Conservation (phyloP, 768 basidiomycete species). For the Mycena vulgaris region DNA sequence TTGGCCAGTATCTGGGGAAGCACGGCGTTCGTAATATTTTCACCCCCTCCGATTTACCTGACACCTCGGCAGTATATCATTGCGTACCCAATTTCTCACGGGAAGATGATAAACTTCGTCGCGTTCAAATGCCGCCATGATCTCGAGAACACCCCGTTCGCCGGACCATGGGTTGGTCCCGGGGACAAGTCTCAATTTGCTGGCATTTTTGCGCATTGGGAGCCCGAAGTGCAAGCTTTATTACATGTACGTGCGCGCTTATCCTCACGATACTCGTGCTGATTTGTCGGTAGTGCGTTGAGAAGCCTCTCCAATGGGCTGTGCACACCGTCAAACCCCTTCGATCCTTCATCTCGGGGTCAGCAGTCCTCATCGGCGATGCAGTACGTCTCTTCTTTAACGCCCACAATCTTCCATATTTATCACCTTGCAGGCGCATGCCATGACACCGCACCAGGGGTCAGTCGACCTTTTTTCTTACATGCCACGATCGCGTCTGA, state of each 20-base stretch:
- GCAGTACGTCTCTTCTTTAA: constrained; percentile 55
- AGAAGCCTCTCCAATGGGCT: constrained; percentile 72
- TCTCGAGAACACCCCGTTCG: constrained; percentile 64
- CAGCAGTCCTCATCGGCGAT: constrained; percentile 65
- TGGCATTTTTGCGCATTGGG: constrained; percentile 65
- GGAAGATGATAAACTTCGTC: constrained; percentile 74
- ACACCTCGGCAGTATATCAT: constrained; percentile 68
- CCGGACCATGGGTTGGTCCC: constrained; percentile 67
- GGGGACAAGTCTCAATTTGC: constrained; percentile 62
- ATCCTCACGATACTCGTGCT: constrained; percentile 7
- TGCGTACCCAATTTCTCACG: constrained; percentile 73
- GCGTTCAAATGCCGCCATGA: constrained; percentile 68
- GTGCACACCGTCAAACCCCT: constrained; percentile 72
- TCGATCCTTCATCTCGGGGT: constrained; percentile 64
- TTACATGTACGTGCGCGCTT: constrained; percentile 60
- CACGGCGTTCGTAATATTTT: constrained; percentile 54
- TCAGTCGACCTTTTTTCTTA: background rate
- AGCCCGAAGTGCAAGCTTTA: constrained; percentile 71
- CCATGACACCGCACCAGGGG: constrained; percentile 69
- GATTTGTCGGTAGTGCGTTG: constrained; percentile 61
- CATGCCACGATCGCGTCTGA: background rate
- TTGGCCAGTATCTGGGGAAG: constrained; percentile 69
- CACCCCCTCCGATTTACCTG: constrained; percentile 55
- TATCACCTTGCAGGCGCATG: constrained; percentile 64
- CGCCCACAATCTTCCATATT: constrained; percentile 11